Conservation (phyloP, 129 eudicot species). For the Calendula officinalis region DNA sequence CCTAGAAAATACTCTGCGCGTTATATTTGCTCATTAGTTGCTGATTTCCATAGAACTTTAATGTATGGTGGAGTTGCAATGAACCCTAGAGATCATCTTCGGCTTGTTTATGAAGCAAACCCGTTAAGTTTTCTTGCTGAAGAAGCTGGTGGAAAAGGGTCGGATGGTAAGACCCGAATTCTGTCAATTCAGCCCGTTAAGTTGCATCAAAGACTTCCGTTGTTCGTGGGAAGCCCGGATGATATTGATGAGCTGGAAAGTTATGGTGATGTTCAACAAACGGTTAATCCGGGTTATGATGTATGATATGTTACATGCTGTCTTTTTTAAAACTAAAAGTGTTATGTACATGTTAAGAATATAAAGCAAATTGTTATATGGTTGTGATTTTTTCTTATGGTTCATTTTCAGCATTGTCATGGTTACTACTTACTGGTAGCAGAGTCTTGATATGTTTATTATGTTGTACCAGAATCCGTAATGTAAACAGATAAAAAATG, state of each 20-base stretch:
- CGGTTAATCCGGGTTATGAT: slow-evolving; percentile 92
- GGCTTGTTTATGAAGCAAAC: slow-evolving; percentile 94
- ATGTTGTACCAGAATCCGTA: slow-evolving; percentile 64
- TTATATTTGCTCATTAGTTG: slow-evolving; percentile 91
- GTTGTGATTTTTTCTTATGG: no score
- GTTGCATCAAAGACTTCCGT: slow-evolving; percentile 90
- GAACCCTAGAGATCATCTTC: slow-evolving; percentile 98
- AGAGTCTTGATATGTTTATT: slow-evolving; percentile 70
- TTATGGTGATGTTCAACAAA: slow-evolving; percentile 92
- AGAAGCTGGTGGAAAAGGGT: slow-evolving; percentile 94
- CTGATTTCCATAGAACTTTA: slow-evolving; percentile 93
- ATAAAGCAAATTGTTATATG: no score
- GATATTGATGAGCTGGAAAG: slow-evolving; percentile 98
- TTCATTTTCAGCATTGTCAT: no score
- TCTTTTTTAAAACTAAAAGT: no score
- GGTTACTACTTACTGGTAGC: slow-evolving; percentile 37
- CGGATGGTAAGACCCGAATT: slow-evolving; percentile 79
- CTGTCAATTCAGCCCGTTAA: slow-evolving; percentile 78
- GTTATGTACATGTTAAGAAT: no score
- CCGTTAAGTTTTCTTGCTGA: slow-evolving; percentile 84
- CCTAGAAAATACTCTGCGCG: slow-evolving; percentile 95
- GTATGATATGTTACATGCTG: slow-evolving; percentile 36
- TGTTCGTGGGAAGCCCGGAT: slow-evolving; percentile 82
- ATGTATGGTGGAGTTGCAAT: slow-evolving; percentile 92
- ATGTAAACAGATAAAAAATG: neutral